A percentile compares a stretch with the other conserved stretches of the same genome.
Evolutionary conservation across 2,329 filamentous ascomycete genomes (phyloP).

Genomic region (Claviceps arundinis): DNA sequence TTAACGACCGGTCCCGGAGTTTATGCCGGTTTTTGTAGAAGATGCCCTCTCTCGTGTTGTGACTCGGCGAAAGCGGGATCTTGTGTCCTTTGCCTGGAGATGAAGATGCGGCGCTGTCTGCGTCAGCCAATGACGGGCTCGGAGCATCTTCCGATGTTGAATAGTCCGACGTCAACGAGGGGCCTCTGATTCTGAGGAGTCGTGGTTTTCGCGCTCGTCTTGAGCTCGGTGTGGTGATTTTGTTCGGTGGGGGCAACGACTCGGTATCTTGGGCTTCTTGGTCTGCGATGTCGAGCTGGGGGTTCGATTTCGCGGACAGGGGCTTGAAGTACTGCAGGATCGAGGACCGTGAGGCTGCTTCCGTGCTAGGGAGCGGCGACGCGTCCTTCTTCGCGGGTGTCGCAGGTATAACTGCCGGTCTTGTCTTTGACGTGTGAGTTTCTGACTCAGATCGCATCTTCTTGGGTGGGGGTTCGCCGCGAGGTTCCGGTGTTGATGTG

Average conservation of each 20-base stretch:
- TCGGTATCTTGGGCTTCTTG: constrained; percentile 5
- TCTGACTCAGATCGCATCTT: constrained; percentile 10
- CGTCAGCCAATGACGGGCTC: neutral
- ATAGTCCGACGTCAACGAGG: constrained; percentile 6
- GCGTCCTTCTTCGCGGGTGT: neutral
- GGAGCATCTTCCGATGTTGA: constrained; percentile 3
- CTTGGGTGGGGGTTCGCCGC: constrained; percentile 15
- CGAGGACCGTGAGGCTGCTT: constrained; percentile 13
- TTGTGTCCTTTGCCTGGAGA: neutral
- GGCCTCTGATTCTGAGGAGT: constrained; percentile 16
- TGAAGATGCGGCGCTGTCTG: neutral
- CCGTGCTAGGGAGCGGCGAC: neutral
- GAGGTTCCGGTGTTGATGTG: constrained; percentile 12
- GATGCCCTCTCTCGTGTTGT: neutral
- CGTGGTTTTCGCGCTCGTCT: constrained; percentile 12
- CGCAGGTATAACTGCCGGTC: neutral
- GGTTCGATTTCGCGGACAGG: constrained; percentile 7
- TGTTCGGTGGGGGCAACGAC: constrained; percentile 7
- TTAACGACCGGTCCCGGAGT: neutral
- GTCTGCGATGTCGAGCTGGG: neutral
- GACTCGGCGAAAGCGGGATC: neutral
- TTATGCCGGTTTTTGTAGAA: neutral
- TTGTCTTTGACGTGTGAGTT: neutral
- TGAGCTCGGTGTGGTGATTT: constrained; percentile 1
- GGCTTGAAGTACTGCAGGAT: constrained; percentile 30